Base-by-base conservation (phyloP, 2,329 filamentous ascomycete species). In the Aspergillus japonicus region DNA sequence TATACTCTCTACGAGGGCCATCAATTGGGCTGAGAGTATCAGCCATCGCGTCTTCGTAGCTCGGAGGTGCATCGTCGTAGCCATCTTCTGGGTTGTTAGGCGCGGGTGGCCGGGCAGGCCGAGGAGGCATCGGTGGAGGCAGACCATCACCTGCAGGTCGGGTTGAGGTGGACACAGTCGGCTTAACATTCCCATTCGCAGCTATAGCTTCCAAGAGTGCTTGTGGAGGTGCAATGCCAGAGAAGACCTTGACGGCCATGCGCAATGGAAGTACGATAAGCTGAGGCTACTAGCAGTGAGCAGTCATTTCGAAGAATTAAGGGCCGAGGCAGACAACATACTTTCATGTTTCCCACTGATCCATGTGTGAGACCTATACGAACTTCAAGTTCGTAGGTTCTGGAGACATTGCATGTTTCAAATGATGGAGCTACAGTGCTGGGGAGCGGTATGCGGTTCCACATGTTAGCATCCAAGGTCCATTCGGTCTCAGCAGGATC, bases 31-130 rank as follows among this genome's bases (percentile, higher is more conserved):
- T 88, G 62, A 95, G 77, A 60, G 88, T 85, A 64, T 91, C 88
- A 6, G 92, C 92, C 77, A 97, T 88, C 12, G 92, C 92, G 75
- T 97, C 93, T 76, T 96, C 92, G 71, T 98, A 98, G 69, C 91
- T 96, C 7, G 93, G 93, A 19, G 94, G 93, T n/a, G 92, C 91
- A 58, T 95, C 92, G 33, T 91, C 88, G 64, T 72, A 73, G 29
- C 31, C 63, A 23, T 69, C 65, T 44, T 66, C 63, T 47, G 65
- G 60, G 58, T 67, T 67, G 31, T 63, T 60, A 19, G 72, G 61
- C 7, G 67, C 66, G 3, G 69, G 65, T 33, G 64, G 62, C 35
- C 56, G 64, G n/a, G 67, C 61, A 39, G 76, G 69, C 67, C 79
- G 67, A 67, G 78, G 68, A 62, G 79, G 71, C 66, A 76, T 79